Evolutionary conservation across 1,284 basidiomycete genomes (phyloP), one percentile per base, ranked within the genome.

Genomic region (Clitocybe nebularis): DNA sequence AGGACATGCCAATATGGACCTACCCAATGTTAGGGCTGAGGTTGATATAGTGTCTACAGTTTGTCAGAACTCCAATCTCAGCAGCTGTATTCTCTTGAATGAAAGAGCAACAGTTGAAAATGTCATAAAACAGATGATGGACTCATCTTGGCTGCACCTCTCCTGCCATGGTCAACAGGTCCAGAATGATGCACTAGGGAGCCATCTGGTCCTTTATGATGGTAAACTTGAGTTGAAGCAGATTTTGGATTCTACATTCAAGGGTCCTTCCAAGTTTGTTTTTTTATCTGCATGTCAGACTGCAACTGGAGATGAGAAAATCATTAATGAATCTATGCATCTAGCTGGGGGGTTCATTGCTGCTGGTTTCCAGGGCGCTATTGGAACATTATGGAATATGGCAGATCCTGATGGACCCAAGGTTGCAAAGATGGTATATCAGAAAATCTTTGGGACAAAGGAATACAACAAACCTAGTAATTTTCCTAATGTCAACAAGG

Each of bases 211-310:
- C 19, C 33, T 49, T 9, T 21, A 26, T 30, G 43, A 44, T 22
- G 40, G 40, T 13, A 39, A 32, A 11, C 36, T 51, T 8, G 35
- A 43, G 21, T 35, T 51, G 14, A 22, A 26, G 8, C 36, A 39
- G 8, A 47, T 50, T 25, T 22, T 50, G 16, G 13, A 39, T 7
- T 7, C 33, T 46, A 20, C 10, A 3, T 22, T 26, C 38, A n/a
- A 39, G 42, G 11, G 47, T n/a, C n/a, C n/a, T n/a, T n/a, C 47
- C 11, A 30, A 44, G 14, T 41, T 51, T 24, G 47, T 44, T 1
- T 51, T 61, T 44, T 58, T 66, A 13, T 58, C 59, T 17, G 65
- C 65, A 0, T 66, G 64, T 41, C 49, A 66, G 36, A 65, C 59
- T 5, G 64, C 61, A 1, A 56, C 41, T 47, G 58, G 57, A 3